These are phyloP conservation scores for Senecio squalidus DNA, from an alignment of 140 eudicot genomes.

Conservation along the genomic window DNA sequence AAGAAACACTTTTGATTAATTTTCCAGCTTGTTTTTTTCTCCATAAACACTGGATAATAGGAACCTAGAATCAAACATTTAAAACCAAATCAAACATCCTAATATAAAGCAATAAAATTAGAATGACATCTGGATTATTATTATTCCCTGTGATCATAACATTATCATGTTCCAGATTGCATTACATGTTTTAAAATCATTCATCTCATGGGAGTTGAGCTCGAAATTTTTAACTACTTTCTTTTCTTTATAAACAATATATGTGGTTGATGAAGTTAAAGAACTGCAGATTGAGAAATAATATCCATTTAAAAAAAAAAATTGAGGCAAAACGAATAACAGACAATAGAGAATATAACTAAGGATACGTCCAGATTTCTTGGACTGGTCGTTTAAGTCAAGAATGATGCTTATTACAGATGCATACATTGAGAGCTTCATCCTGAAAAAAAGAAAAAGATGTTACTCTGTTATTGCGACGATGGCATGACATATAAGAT, in stretches of 20 bases:
- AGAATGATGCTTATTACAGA: conserved; percentile 71
- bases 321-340: background rate
- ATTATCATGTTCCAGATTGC: conserved; percentile 68
- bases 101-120: too few relatives aligned
- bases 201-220: conserved; percentile 33
- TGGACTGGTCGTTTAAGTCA: conserved; percentile 44
- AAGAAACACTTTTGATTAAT: too few relatives aligned
- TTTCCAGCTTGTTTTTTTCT: too few relatives aligned
- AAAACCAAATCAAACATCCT: too few relatives aligned
- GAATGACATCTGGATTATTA: too few relatives aligned
- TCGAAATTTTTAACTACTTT: conserved; percentile 62
- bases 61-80: too few relatives aligned
- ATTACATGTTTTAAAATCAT: conserved; percentile 51
- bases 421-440: conserved; percentile 84
- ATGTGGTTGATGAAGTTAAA: conserved; percentile 31
- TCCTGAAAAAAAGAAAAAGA: conserved; percentile 40
- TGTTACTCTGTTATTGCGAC: background rate
- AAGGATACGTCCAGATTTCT: conserved; percentile 84
- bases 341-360: background rate
- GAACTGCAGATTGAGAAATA: conserved; percentile 20
- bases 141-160: too few relatives aligned
- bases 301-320: background rate
- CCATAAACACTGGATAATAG: too few relatives aligned
- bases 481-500: background rate
- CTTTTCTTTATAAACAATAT: conserved; percentile 65